These are phyloP conservation scores for Chenopodium suecicum DNA, from an alignment of 148 eudicot genomes.

Conservation along the genomic window DNA sequence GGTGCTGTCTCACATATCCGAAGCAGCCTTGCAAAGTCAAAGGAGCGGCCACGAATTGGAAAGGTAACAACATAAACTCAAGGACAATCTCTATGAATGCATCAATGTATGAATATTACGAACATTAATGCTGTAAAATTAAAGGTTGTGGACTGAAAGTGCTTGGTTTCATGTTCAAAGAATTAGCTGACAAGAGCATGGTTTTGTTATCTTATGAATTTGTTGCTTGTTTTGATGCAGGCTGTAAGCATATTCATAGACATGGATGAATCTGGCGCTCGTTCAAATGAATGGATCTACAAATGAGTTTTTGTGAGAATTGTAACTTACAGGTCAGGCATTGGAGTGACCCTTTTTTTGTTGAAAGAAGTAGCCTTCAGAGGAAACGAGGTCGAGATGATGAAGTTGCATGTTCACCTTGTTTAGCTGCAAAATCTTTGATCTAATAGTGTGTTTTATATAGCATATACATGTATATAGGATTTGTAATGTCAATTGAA, in stretches of 20 bases:
- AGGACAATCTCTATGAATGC: not conserved
- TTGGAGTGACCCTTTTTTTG: not conserved
- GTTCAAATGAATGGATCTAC: slow-evolving; percentile 96
- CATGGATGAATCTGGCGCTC: slow-evolving; percentile 92
- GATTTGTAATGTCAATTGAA: not conserved
- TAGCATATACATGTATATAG: slow-evolving; percentile 2
- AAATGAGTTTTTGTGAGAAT: slow-evolving; percentile 32
- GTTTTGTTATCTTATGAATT: not conserved
- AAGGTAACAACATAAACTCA: slow-evolving; percentile 48
- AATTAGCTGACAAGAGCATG: not conserved
- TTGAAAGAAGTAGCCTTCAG: not conserved
- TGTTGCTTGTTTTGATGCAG: slow-evolving; percentile 36
- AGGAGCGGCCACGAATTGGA: slow-evolving; percentile 95
- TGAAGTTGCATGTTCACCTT: not conserved
- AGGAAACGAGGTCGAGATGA: not conserved
- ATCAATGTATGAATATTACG: not conserved
- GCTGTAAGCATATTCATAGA: slow-evolving; percentile 95
- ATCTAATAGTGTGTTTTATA: not conserved
- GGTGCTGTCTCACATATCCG: slow-evolving; percentile 97
- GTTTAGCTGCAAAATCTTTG: not conserved
- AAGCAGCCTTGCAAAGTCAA: slow-evolving; percentile 64
- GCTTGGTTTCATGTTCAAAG: not conserved
- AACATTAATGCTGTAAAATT: not conserved
- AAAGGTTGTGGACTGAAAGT: not conserved
- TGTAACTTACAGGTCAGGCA: not conserved